Conservation (phyloP, 2,329 filamentous ascomycete genomes). For the Apiospora malaysiana region DNA sequence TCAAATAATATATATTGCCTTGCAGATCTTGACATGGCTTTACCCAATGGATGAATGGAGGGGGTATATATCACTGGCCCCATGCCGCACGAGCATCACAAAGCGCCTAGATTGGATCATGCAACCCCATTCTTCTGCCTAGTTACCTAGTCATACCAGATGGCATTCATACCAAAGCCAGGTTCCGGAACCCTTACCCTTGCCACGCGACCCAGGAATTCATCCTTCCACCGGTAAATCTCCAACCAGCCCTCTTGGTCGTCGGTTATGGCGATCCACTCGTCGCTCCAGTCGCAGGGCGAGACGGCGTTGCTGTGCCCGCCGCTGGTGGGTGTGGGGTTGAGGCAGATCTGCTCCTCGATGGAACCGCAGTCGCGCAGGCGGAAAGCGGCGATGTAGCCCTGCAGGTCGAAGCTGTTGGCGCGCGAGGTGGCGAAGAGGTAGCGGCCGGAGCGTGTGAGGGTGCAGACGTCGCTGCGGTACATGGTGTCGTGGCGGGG, state of each 20-base stretch:
- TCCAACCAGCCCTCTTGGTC: conserved; percentile 88
- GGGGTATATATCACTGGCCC: not conserved
- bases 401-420: conserved; percentile 76
- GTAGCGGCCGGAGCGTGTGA: conserved; percentile 72
- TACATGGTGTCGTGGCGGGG: conserved; percentile 66
- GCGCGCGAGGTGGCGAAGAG: conserved; percentile 86
- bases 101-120: not conserved
- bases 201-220: conserved; percentile 79
- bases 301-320: conserved; percentile 89
- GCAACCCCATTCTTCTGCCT: not conserved
- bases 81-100: not conserved
- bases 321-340: conserved; percentile 85
- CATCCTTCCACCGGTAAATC: conserved; percentile 85
- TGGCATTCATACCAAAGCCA: conserved; percentile 97
- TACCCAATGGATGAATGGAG: not conserved
- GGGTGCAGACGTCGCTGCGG: conserved; percentile 82
- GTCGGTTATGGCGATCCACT: conserved; percentile 89
- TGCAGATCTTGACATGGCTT: no score
- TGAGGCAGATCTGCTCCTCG: conserved; percentile 78
- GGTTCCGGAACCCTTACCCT: conserved; percentile 79
- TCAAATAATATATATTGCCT: not conserved
- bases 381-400: conserved; percentile 83
- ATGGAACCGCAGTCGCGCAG: conserved; percentile 73
- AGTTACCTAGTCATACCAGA: conserved; percentile 76
- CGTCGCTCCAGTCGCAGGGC: conserved; percentile 82